A percentile compares a stretch with the other conserved stretches of the same genome.
phyloP scores from a whole-genome alignment of 1,284 basidiomycete genomes.

The Ganoderma sinense region DNA sequence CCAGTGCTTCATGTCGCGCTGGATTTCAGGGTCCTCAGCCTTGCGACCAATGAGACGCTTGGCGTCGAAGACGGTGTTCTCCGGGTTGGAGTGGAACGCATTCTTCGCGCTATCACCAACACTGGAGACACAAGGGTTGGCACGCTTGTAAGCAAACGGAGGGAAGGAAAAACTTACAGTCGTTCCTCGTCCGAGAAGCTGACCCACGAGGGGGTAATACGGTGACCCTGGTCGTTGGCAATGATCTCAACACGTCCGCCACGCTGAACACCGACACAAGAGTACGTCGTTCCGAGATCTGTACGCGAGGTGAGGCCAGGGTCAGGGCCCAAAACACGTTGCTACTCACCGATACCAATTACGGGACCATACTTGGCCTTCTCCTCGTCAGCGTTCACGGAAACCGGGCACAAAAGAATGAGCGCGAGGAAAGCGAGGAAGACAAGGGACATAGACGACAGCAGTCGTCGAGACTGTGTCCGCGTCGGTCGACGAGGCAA shows the following conservation, averaged over 20 bases:
- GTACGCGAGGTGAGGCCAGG: slow-evolving; percentile 32
- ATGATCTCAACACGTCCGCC: slow-evolving; percentile 96
- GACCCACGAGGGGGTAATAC: slow-evolving; percentile 97
- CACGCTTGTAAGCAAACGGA: background rate
- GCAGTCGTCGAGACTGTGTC: slow-evolving; percentile 63
- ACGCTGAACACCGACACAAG: slow-evolving; percentile 90
- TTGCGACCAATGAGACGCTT: slow-evolving; percentile 97
- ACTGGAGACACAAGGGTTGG: slow-evolving; percentile 43
- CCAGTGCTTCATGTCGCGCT: slow-evolving; percentile 89
- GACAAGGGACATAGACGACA: slow-evolving; percentile 70
- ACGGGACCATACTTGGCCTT: slow-evolving; percentile 87
- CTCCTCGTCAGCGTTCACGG: slow-evolving; percentile 63
- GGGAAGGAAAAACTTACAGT: slow-evolving; percentile 58
- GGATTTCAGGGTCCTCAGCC: slow-evolving; percentile 80
- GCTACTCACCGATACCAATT: slow-evolving; percentile 92
- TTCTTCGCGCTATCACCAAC: slow-evolving; percentile 86
- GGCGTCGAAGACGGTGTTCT: slow-evolving; percentile 97
- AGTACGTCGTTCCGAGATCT: slow-evolving; percentile 88
- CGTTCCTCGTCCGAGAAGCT: slow-evolving; percentile 92
- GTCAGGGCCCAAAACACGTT: background rate
- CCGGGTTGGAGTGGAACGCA: slow-evolving; percentile 84
- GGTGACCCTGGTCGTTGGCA: slow-evolving; percentile 97
- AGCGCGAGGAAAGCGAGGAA: slow-evolving; percentile 72
- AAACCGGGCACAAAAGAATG: slow-evolving; percentile 66
- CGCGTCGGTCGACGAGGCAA: slow-evolving; percentile 57